Percentiles rank a stretch among this genome's conserved stretches.
Conservation (phyloP, 352 stramenopile species). For the Phytophthora pinifolia region DNA sequence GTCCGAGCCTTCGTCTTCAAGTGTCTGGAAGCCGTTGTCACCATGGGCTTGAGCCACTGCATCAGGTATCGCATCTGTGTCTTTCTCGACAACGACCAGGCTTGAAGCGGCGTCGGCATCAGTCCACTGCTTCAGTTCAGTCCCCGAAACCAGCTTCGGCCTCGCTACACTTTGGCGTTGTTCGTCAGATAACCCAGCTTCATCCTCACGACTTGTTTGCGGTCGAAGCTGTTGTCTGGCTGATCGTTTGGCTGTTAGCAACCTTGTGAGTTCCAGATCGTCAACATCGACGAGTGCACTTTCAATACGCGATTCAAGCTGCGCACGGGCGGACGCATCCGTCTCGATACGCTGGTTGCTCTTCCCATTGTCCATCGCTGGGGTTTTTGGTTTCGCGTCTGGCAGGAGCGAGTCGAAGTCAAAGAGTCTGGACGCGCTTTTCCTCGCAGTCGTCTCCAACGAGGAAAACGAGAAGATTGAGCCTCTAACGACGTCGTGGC, state of each 20-base stretch:
- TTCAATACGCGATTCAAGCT: slow-evolving; percentile 3
- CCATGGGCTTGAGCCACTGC: too few relatives aligned
- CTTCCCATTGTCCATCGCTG: background rate
- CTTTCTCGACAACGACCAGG: background rate
- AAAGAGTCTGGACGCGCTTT: slow-evolving; percentile 33
- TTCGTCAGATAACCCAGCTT: background rate
- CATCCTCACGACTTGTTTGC: background rate
- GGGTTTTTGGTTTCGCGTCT: slow-evolving; percentile 9
- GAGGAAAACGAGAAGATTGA: slow-evolving; percentile 39
- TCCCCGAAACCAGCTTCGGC: too few relatives aligned
- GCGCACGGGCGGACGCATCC: background rate
- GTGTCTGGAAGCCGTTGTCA: background rate
- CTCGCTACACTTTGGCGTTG: background rate
- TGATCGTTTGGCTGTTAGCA: slow-evolving; percentile 37
- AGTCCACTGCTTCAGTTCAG: too few relatives aligned
- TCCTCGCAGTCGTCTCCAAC: background rate
- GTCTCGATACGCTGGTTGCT: background rate
- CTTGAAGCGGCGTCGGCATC: too few relatives aligned
- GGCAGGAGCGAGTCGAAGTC: slow-evolving; percentile 60
- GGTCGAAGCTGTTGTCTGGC: slow-evolving; percentile 11
- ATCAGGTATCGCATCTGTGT: too few relatives aligned
- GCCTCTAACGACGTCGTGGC: background rate
- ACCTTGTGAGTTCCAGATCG: slow-evolving; percentile 28
- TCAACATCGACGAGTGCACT: slow-evolving; percentile 8
- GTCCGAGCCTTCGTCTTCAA: slow-evolving; percentile 10